Evolutionary conservation across 768 basidiomycete species (phyloP), one percentile per base, ranked within the genome.

Genomic region (Tremella mesenterica): DNA sequence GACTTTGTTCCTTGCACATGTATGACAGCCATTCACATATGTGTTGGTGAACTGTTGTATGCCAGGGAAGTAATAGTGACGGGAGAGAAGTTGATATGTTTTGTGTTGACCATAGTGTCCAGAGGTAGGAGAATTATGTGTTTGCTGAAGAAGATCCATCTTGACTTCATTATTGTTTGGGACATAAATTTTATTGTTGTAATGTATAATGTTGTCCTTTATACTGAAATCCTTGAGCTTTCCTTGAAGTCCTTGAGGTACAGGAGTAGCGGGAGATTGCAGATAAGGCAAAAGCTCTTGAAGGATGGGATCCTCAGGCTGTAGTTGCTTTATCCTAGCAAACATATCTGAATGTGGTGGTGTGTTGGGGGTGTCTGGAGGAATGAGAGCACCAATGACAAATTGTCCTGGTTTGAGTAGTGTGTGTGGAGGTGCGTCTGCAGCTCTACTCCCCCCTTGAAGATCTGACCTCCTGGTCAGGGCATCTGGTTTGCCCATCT

Each of bases 21-120:
- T 50, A 14, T 73, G 67, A 53, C 78, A 79, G 5, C 75, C 58
- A 2, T 60, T 41, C 16, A 76, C 70, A 58, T 76, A 77, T 30
- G 50, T 26, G 8, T 58, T 45, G 23, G 76, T 56, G 41, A 60
- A 59, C 2, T 16, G 25, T 0, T 49, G 38, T 47, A 74, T 61
- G 1, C 51, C 43, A 4, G 66, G 73, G 69, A 72, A 74, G 61
- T 61, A 74, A 27, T 68, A 75, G 23, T 62, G 48, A 0, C 65
- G 38, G 0, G 30, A 31, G 1, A 74, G 21, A 0, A 70, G 47
- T 31, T 71, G 55, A 2, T 57, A 50, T 6, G 67, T 75, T 28
- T 60, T 63, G 21, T 53, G 59, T 10, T 48, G 48, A 16, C 73
- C 73, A 0, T 61, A 65, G 46, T 75, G 74, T 28, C 74, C 74